Evolutionary conservation across 2,329 filamentous ascomycete genomes (phyloP).

Genomic region (Mariannaea sp.): DNA sequence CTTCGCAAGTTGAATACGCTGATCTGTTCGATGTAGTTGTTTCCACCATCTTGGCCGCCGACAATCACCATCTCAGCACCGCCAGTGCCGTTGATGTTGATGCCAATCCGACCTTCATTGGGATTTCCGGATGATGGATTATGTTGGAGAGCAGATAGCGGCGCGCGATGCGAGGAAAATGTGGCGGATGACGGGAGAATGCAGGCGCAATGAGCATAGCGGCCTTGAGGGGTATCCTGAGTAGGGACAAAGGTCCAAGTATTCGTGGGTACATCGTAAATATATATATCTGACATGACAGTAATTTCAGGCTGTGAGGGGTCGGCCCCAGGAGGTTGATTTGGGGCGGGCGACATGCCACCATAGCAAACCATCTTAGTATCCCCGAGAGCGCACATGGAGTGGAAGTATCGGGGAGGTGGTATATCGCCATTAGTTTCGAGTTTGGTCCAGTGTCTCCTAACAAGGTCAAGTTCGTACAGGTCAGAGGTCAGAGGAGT

Average conservation of each 20-base stretch:
- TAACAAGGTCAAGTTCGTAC: conserved; percentile 90
- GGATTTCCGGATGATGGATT: conserved; percentile 82
- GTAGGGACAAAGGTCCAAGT: conserved; percentile 86
- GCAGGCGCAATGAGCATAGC: conserved; percentile 95
- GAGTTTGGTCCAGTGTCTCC: conserved; percentile 90
- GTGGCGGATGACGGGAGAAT: conserved; percentile 86
- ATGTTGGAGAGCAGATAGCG: conserved; percentile 85
- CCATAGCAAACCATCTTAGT: conserved; percentile 98
- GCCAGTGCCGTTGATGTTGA: conserved; percentile 86
- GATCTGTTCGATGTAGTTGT: conserved; percentile 98
- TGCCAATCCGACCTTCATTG: conserved; percentile 85
- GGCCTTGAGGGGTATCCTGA: conserved; percentile 83
- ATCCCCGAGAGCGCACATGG: conserved; percentile 89
- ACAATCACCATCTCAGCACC: conserved; percentile 98
- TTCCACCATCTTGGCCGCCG: conserved; percentile 94
- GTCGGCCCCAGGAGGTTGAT: conserved; percentile 51
- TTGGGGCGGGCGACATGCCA: conserved; percentile 85
- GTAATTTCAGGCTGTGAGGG: conserved; percentile 80
- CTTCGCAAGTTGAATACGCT: conserved; percentile 97
- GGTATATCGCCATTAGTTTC: conserved; percentile 85
- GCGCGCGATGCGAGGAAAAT: conserved; percentile 83
- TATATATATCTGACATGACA: conserved; percentile 97
- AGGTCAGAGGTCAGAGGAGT: conserved; percentile 83
- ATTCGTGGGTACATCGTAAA: conserved; percentile 83
- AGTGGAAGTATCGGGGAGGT: conserved; percentile 94